A percentile compares a stretch with the other conserved stretches of the same genome.
These are phyloP conservation scores for Backusella morwellensis DNA, from an alignment of 192 early-diverging fungal genomes.

Conservation along the genomic window DNA sequence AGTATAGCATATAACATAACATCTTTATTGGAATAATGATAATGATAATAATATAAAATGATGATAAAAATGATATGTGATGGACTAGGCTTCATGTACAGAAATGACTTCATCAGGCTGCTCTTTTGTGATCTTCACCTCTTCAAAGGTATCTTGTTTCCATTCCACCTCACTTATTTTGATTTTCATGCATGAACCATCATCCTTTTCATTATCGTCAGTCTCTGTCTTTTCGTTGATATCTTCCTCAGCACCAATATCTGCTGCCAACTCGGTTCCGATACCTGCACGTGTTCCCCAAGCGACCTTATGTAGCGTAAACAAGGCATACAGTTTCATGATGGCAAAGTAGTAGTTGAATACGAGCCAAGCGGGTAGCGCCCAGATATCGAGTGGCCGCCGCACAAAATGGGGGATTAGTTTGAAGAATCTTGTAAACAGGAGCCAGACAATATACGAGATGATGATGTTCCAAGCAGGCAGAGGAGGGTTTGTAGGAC, in stretches of 20 bases:
- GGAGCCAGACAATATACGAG: conserved; percentile 61
- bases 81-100: neutral
- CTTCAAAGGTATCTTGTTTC: neutral
- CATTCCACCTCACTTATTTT: neutral
- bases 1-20: neutral
- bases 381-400: conserved; percentile 63
- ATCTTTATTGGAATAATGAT: neutral
- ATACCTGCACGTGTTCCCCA: conserved; percentile 68
- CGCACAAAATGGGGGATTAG: conserved; percentile 62
- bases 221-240: neutral
- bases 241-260: conserved; percentile 21
- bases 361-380: conserved; percentile 62
- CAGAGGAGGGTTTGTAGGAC: conserved; percentile 30
- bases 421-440: conserved; percentile 66
- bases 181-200: neutral
- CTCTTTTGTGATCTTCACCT: neutral
- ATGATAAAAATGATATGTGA: neutral
- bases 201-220: neutral
- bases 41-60: neutral
- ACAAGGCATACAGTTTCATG: conserved; percentile 69
- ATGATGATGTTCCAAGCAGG: conserved; percentile 61
- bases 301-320: conserved; percentile 65
- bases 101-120: neutral
- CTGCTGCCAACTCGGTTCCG: conserved; percentile 30
- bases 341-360: conserved; percentile 73